Evolutionary conservation across 1,284 basidiomycete genomes (phyloP).

Genomic region (Moniliella sp.): DNA sequence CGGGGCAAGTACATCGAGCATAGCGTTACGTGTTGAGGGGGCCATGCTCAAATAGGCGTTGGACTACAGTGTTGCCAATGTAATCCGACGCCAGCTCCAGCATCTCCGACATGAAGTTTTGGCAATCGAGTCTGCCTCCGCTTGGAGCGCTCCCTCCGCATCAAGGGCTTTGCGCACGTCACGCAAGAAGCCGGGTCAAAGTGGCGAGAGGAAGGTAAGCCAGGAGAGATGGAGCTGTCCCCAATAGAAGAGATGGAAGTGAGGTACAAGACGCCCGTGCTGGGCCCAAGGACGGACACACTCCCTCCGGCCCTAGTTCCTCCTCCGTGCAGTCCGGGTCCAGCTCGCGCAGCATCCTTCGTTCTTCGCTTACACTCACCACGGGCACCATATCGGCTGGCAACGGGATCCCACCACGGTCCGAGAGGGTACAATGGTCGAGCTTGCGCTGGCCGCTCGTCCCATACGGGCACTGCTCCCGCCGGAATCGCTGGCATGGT

Average conservation of each 20-base stretch:
- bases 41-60: conserved; percentile 83
- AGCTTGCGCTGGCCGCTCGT: background rate
- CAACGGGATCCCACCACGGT: conserved; percentile 29
- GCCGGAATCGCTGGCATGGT: no score
- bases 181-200: no score
- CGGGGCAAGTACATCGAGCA: conserved; percentile 80
- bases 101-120: conserved; percentile 54
- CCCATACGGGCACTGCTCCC: background rate
- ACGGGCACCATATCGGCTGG: conserved; percentile 21
- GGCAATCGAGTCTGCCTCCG: conserved; percentile 73
- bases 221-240: conserved; percentile 30
- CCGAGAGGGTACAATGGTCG: conserved; percentile 1
- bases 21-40: conserved; percentile 54
- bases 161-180: conserved; percentile 78
- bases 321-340: no score
- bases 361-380: background rate
- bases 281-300: conserved; percentile 26
- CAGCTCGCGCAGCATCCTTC: conserved; percentile 3
- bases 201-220: conserved; percentile 81
- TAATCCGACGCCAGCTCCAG: conserved; percentile 89
- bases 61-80: conserved; percentile 93
- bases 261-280: conserved; percentile 40
- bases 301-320: conserved; percentile 1
- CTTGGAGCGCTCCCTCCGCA: conserved; percentile 54
- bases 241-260: conserved; percentile 19